phyloP scores from a whole-genome alignment of 2,329 filamentous ascomycete genomes.

The Pseudofabraea citricarpa region DNA sequence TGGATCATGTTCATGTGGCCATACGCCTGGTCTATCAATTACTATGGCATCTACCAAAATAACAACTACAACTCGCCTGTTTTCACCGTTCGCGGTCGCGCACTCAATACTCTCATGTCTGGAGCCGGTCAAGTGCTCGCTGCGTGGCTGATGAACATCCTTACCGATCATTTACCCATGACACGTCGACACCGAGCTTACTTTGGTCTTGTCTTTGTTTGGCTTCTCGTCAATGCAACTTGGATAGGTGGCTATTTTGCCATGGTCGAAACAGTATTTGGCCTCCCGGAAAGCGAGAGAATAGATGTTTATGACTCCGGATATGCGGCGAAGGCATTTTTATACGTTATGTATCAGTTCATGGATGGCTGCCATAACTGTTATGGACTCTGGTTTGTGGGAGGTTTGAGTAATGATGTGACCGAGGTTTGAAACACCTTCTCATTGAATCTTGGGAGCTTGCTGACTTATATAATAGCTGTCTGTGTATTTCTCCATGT shows the following conservation, averaged over 20 bases:
- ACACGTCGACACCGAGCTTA: slow-evolving; percentile 64
- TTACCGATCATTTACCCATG: slow-evolving; percentile 58
- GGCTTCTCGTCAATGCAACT: slow-evolving; percentile 65
- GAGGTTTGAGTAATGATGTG: not conserved
- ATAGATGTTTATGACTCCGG: not conserved
- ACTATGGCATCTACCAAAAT: slow-evolving; percentile 76
- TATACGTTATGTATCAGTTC: not conserved
- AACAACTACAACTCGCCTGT: slow-evolving; percentile 64
- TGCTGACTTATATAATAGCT: too few species aligned
- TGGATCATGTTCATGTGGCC: slow-evolving; percentile 73
- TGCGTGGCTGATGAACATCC: slow-evolving; percentile 54
- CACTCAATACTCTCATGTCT: slow-evolving; percentile 73
- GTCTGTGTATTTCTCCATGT: slow-evolving; percentile 1
- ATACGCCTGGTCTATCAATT: slow-evolving; percentile 74
- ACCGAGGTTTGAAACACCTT: too few species aligned
- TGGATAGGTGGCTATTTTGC: slow-evolving; percentile 69
- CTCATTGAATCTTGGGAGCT: too few species aligned
- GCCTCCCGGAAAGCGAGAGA: not conserved
- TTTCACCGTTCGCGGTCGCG: slow-evolving; percentile 67
- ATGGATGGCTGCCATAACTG: not conserved
- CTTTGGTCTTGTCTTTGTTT: slow-evolving; percentile 52
- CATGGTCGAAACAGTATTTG: not conserved
- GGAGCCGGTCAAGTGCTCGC: slow-evolving; percentile 71
- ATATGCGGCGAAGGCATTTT: not conserved
- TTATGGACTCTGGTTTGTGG: not conserved